Base-by-base conservation (phyloP, 164 flowering plant species). In the Houttuynia cordata region DNA sequence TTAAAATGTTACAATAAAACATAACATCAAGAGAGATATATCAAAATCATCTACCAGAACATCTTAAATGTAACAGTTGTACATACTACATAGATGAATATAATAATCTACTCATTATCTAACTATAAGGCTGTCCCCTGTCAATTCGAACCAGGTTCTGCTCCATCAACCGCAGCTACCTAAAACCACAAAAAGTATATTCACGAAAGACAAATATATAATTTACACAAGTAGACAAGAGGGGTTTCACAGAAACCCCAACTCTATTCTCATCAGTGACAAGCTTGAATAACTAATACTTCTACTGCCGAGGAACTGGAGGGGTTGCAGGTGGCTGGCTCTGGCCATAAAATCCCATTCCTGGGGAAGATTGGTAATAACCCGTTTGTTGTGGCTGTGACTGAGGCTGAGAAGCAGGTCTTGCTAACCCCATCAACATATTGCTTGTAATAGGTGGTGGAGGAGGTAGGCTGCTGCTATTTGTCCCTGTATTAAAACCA, bases 301-400 rank as follows among this genome's bases (percentile, higher is more conserved):
- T 57, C 74, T 66, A 84, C 70, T 78, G 89, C 60, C 87, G 75
- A 56, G 79, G 79, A 21, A 80, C 75, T 7, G 84, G 79, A 45
- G 62, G 25, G 34, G 83, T 57, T 17, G 83, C 37, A 22, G 81
- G 64, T 66, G 78, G 88, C 66, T 74, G 83, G 52, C 62, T 68
- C 65, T 77, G 88, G 68, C 83, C 82, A 67, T 83, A 86, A 65
- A 85, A 85, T 7, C 84, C 87, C 24, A 83, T 70, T 25, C 87
- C 87, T 19, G 64, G 42, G 54, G 87, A 79, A 19, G 78, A 55
- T 20, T 50, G 56, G 56, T 61, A 61, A 34, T 23, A 61, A 19
- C 64, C 64, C 18, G 57, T 23, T 23, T 54, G 66, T 62, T 65
- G 80, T 40, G 60, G 77, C 68, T 70, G 79, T 37, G 42, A 65